phyloP scores from a whole-genome alignment of 441 rosid species.

The Jatropha podagrica region DNA sequence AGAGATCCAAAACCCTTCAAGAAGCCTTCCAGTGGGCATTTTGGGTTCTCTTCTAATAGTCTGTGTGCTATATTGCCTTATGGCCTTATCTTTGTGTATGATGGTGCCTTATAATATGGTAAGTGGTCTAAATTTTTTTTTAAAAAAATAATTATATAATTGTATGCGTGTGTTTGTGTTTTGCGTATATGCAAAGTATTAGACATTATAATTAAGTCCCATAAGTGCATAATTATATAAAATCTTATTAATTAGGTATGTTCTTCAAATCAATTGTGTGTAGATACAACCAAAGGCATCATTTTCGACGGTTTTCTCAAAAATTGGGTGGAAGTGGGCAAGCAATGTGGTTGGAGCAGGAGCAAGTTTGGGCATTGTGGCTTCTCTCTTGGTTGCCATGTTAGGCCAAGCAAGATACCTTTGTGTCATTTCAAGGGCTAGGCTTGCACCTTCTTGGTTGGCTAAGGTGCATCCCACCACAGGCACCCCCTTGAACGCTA shows the following conservation, averaged over 20 bases:
- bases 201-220: not conserved
- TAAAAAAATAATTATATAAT: not conserved
- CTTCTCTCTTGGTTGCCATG: conserved; percentile 92
- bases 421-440: conserved; percentile 85
- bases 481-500: conserved; percentile 91
- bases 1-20: conserved; percentile 83
- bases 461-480: conserved; percentile 94
- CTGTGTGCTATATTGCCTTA: conserved; percentile 70
- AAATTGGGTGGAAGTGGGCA: conserved; percentile 78
- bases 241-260: conserved; percentile 9
- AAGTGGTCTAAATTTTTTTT: conserved; percentile 5
- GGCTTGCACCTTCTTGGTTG: conserved; percentile 80
- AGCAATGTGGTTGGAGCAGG: conserved; percentile 91
- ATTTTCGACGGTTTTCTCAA: conserved; percentile 60
- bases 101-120: conserved; percentile 84
- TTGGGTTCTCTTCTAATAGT: conserved; percentile 79
- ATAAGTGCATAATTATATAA: not conserved
- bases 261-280: conserved; percentile 10
- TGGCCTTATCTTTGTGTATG: conserved; percentile 75
- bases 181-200: not conserved
- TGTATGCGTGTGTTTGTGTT: not conserved
- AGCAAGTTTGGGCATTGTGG: conserved; percentile 90
- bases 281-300: conserved; percentile 62
- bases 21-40: conserved; percentile 75
- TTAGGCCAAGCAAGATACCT: conserved; percentile 93